Evolutionary conservation across 352 stramenopile genomes (phyloP), one percentile per base, ranked within the genome.

Genomic region (Phytophthora pinifolia): DNA sequence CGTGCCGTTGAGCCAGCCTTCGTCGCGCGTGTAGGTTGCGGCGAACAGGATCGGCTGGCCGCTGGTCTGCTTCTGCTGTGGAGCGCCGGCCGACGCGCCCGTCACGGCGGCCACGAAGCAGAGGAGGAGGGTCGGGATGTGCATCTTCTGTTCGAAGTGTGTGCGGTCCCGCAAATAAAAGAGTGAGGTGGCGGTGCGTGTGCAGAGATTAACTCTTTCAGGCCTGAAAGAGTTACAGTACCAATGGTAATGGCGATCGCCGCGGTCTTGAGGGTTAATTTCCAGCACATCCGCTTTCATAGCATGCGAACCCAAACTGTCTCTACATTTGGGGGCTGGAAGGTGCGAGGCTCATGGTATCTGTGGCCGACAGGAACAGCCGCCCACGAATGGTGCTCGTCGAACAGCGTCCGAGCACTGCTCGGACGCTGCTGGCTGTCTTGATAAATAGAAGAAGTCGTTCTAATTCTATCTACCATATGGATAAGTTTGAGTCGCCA

Each of bases 1-100:
- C 18, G 66, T 82, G 51, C 80, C 80, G 56, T 88, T 77, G 36
- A 90, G 63, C 68, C 77, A 84, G 25, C 70, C 72, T 74, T 88
- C 77, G 41, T 88, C 73, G 17, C 74, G 73, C 15, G 80, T 86
- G 63, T 86, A 90, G 8, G 69, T 79, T 27, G 62, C 77, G 2
- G 70, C 77, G 44, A 82, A 84, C 30, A 90, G 47, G 34, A 81
- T 67, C 54, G 54, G 50, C 35, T 67, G 56, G 9, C 46, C 27
- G 30, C 9, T 6, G 10, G 42, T 44, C 54, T 70, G 46, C 18
- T 57, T 8, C 20, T 67, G 47, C 13, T 58, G 17, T 4, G 59
- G 43, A 13, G 59, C 60, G 13, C 54, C 54, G 18, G 60, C 54
- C 14, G 42, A 64, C 15, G 17, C 55, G 29, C 49, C 46, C 7